A percentile compares a stretch with the other conserved stretches of the same genome.
Conservation (phyloP, 2,329 filamentous ascomycete species). For the Gnomoniopsis smithogilvyi region DNA sequence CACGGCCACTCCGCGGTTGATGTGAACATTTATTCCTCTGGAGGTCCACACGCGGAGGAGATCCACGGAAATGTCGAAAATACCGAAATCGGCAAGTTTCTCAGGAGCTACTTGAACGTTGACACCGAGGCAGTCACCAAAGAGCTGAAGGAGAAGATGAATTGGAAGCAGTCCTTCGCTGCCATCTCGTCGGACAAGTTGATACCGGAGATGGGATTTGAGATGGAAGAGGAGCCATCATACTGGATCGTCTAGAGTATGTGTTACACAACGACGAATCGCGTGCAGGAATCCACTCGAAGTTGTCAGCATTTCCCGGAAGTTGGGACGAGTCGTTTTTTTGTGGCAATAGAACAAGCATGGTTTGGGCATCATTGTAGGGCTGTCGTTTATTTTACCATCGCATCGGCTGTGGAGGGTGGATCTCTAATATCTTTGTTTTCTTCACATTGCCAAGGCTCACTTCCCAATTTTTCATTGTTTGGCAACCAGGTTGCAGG, state of each 20-base stretch:
- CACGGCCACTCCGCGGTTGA: conserved; percentile 93
- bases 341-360: not conserved
- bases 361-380: not conserved
- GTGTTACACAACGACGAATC: not conserved
- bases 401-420: conserved; percentile 3
- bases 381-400: not conserved
- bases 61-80: conserved; percentile 91
- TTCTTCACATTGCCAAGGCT: not conserved
- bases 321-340: not conserved
- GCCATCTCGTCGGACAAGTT: not conserved
- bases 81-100: conserved; percentile 82
- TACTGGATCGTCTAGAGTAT: conserved; percentile 8
- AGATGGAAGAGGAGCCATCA: conserved; percentile 6
- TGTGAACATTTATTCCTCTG: conserved; percentile 91
- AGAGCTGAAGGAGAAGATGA: conserved; percentile 62
- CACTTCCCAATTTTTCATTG: not conserved
- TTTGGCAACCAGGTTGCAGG: not conserved
- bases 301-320: not conserved
- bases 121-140: conserved; percentile 76
- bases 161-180: conserved; percentile 18
- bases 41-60: conserved; percentile 58
- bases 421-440: not conserved
- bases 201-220: conserved; percentile 1
- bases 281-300: not conserved
- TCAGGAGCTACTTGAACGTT: conserved; percentile 74